phyloP scores from a whole-genome alignment of 495 filamentous ascomycete genomes.

The Penicillium coffeae region DNA sequence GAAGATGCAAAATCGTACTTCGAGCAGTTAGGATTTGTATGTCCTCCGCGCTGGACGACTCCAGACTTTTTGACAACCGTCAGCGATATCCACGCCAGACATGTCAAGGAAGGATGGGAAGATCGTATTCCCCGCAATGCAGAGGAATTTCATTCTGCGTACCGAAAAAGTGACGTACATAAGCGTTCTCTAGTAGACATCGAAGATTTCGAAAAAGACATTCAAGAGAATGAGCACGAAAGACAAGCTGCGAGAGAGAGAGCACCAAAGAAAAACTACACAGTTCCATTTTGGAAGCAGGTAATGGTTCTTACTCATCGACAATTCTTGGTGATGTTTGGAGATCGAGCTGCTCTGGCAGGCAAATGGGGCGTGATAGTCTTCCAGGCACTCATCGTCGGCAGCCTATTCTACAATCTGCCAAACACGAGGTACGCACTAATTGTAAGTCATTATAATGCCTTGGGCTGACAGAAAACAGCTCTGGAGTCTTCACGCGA shows the following conservation, averaged over 20 bases:
- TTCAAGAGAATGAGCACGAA: slow-evolving; percentile 43
- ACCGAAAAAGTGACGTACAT: slow-evolving; percentile 43
- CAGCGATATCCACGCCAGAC: slow-evolving; percentile 58
- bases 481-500: slow-evolving; percentile 43
- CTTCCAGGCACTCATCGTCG: slow-evolving; percentile 72
- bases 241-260: slow-evolving; percentile 42
- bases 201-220: slow-evolving; percentile 49
- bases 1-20: slow-evolving; percentile 58
- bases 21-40: slow-evolving; percentile 58
- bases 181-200: slow-evolving; percentile 39
- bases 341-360: slow-evolving; percentile 50
- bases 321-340: slow-evolving; percentile 63
- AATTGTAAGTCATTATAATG: not conserved
- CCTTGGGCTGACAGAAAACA: slow-evolving; percentile 7
- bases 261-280: slow-evolving; percentile 56
- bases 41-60: slow-evolving; percentile 59
- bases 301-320: slow-evolving; percentile 63
- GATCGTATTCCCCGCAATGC: slow-evolving; percentile 56
- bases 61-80: slow-evolving; percentile 69
- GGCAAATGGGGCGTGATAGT: slow-evolving; percentile 57
- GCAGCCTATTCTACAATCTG: slow-evolving; percentile 70
- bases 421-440: slow-evolving; percentile 48
- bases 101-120: slow-evolving; percentile 56
- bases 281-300: slow-evolving; percentile 63
- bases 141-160: slow-evolving; percentile 54